Conservation (phyloP, 2,329 filamentous ascomycete genomes). For the Aspergillus chevalieri region DNA sequence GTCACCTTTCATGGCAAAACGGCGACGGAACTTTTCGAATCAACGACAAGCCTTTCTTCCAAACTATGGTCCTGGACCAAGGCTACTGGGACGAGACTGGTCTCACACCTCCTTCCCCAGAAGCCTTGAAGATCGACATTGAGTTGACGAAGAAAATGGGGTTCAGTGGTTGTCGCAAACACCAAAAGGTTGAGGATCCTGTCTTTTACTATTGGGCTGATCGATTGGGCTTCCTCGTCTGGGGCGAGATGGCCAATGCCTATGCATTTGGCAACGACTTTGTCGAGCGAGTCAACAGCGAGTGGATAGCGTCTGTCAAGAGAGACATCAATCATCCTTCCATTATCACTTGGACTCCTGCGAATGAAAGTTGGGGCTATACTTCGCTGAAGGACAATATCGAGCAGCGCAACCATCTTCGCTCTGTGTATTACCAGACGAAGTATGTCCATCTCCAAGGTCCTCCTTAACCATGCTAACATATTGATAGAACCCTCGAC, state of each 20-base stretch:
- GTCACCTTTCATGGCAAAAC: conserved; percentile 55
- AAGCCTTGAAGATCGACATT: conserved; percentile 62
- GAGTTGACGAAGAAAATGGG: conserved; percentile 58
- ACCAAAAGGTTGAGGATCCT: conserved; percentile 59
- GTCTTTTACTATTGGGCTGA: conserved; percentile 64
- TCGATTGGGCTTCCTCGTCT: conserved; percentile 58
- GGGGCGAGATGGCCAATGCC: conserved; percentile 66
- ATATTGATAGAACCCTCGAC: conserved; percentile 46
- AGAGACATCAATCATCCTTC: conserved; percentile 61
- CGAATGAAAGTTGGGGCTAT: conserved; percentile 62
- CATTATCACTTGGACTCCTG: conserved; percentile 61
- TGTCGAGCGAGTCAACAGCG: conserved; percentile 54
- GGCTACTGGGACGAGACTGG: conserved; percentile 67
- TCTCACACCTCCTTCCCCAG: conserved; percentile 57
- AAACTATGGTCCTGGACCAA: conserved; percentile 63
- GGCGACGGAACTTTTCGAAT: conserved; percentile 56
- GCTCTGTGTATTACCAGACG: conserved; percentile 58
- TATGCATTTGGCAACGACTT: conserved; percentile 58
- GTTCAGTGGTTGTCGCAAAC: conserved; percentile 66
- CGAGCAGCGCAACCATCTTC: conserved; percentile 59
- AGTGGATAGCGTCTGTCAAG: conserved; percentile 59
- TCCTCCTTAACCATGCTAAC: neutral
- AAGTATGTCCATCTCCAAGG: conserved; percentile 40
- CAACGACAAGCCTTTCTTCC: conserved; percentile 62
- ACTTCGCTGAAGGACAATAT: conserved; percentile 50